These are phyloP conservation scores for Tuber microsphaerosporum DNA, from an alignment of 495 filamentous ascomycete genomes.

Conservation along the genomic window DNA sequence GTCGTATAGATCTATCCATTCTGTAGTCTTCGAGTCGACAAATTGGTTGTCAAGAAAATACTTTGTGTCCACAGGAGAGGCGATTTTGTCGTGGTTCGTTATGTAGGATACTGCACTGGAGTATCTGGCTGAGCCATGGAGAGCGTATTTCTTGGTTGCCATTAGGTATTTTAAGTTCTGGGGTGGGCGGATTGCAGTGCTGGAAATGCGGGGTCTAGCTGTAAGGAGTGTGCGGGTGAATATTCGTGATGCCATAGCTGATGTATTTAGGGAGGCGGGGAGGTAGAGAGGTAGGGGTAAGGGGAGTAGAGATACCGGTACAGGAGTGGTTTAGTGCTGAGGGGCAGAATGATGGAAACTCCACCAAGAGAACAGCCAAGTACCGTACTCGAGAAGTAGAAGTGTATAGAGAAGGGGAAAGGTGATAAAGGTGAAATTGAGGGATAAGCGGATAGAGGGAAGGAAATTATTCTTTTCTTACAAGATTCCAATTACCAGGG, in stretches of 20 bases:
- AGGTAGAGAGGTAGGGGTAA: neutral
- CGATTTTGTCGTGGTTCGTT: slow-evolving; percentile 61
- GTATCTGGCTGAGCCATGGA: neutral
- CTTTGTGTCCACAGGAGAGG: slow-evolving; percentile 67
- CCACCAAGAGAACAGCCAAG: neutral
- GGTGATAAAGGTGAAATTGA: neutral
- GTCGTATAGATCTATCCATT: slow-evolving; percentile 89
- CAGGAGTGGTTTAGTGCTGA: neutral
- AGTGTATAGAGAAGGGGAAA: neutral
- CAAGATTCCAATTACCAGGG: neutral
- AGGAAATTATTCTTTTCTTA: neutral
- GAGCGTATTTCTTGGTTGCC: slow-evolving; percentile 1
- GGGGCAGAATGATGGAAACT: neutral
- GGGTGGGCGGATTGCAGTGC: neutral
- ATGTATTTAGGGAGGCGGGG: neutral
- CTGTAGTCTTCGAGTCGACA: slow-evolving; percentile 61
- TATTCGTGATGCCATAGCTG: slow-evolving; percentile 4
- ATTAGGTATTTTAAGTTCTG: neutral
- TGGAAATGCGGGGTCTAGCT: neutral
- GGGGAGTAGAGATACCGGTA: neutral
- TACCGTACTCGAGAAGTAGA: neutral
- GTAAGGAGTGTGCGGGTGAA: slow-evolving; percentile 4
- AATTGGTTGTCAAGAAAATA: slow-evolving; percentile 94
- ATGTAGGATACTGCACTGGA: neutral
- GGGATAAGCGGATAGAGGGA: neutral